phyloP scores from a whole-genome alignment of 2,329 filamentous ascomycete species.

The Arachnopeziza araneosa region DNA sequence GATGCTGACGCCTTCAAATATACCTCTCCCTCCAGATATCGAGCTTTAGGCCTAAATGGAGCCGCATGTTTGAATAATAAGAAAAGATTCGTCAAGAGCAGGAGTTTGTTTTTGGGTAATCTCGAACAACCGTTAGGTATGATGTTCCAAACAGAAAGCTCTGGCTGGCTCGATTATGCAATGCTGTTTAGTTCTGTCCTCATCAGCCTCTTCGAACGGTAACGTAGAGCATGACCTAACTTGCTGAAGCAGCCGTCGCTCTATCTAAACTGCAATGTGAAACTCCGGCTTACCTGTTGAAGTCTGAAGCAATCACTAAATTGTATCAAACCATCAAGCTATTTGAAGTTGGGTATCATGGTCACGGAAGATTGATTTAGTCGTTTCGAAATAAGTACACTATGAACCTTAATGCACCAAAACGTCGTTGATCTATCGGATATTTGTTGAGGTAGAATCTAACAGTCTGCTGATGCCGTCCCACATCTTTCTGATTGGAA shows the following conservation, averaged over 20 bases:
- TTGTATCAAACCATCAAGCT: not conserved
- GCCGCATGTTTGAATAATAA: too few relatives aligned
- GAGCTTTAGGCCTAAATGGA: too few relatives aligned
- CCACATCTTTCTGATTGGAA: conserved; percentile 65
- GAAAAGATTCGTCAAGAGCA: too few relatives aligned
- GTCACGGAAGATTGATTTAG: not conserved
- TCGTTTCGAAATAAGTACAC: not conserved
- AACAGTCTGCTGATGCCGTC: not conserved
- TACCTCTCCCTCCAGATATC: too few relatives aligned
- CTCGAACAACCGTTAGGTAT: too few relatives aligned
- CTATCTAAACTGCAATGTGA: not conserved
- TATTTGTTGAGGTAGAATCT: not conserved
- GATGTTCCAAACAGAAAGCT: too few relatives aligned
- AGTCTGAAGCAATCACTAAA: not conserved
- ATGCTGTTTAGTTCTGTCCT: not conserved
- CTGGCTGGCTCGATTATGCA: not conserved
- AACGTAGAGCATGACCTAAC: not conserved
- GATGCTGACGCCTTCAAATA: too few relatives aligned
- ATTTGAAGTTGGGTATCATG: not conserved
- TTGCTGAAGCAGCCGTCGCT: not conserved
- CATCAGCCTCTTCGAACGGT: not conserved
- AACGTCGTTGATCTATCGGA: not conserved
- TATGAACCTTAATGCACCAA: not conserved
- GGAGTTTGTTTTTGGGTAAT: too few relatives aligned
- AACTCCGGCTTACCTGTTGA: not conserved